These are phyloP conservation scores for Andrographis paniculata DNA, from an alignment of 305 asterid species.

Conservation along the genomic window DNA sequence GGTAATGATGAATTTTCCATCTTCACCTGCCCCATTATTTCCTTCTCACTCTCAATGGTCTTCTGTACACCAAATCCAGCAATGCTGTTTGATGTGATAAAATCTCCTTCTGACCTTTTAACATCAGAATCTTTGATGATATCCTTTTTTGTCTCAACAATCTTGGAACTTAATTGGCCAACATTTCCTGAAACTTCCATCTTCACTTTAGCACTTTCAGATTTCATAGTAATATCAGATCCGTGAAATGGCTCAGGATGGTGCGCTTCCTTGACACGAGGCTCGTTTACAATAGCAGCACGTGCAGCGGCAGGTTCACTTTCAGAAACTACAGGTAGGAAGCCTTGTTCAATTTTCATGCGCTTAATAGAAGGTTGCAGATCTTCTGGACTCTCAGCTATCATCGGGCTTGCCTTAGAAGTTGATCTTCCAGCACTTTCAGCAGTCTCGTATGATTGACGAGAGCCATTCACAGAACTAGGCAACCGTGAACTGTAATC, in stretches of 20 bases:
- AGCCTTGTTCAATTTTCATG: constrained; percentile 62
- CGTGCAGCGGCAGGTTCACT: constrained; percentile 34
- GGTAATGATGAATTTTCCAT: constrained; percentile 42
- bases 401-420: constrained; percentile 34
- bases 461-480: constrained; percentile 39
- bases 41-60: constrained; percentile 46
- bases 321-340: constrained; percentile 41
- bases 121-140: constrained; percentile 30
- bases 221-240: constrained; percentile 32
- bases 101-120: constrained; percentile 37
- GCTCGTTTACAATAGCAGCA: constrained; percentile 34
- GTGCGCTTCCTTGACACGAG: constrained; percentile 33
- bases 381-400: constrained; percentile 50
- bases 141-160: constrained; percentile 34
- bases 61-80: constrained; percentile 41
- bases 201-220: constrained; percentile 46
- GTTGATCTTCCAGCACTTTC: constrained; percentile 37
- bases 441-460: constrained; percentile 35
- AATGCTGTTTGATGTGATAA: constrained; percentile 32
- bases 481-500: constrained; percentile 37
- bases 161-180: constrained; percentile 37
- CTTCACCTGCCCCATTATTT: constrained; percentile 45
- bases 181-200: constrained; percentile 42
- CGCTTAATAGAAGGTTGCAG: constrained; percentile 77
- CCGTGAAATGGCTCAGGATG: constrained; percentile 34